Percentiles rank a stretch among this genome's conserved stretches.
Evolutionary conservation across 83 land plant genomes (phyloP).

Genomic region (Isoetes engelmannii): DNA sequence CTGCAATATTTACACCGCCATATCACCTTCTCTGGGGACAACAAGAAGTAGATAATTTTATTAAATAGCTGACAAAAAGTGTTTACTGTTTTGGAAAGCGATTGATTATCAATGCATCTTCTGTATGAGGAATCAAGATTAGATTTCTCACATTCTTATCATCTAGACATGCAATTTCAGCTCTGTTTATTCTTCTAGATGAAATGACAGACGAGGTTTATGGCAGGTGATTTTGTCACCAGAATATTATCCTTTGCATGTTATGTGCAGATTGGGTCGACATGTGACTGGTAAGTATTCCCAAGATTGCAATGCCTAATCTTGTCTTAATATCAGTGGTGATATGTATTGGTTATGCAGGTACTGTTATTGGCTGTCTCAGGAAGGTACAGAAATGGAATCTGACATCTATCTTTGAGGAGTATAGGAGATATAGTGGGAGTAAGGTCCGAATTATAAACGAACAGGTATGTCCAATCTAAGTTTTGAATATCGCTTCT

Average conservation of each 20-base stretch:
- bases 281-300: slow-evolving; percentile 19
- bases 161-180: not conserved
- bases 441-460: slow-evolving; percentile 33
- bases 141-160: not conserved
- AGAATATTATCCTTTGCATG: slow-evolving; percentile 33
- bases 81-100: not conserved
- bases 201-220: not conserved
- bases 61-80: too few relatives aligned
- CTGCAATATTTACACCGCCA: too few relatives aligned
- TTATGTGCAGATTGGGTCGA: slow-evolving; percentile 35
- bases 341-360: slow-evolving; percentile 9
- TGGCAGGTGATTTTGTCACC: slow-evolving; percentile 37
- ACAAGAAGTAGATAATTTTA: too few relatives aligned
- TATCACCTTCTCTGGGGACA: too few relatives aligned
- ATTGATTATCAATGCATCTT: not conserved
- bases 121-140: not conserved
- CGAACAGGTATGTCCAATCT: slow-evolving; percentile 23
- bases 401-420: slow-evolving; percentile 34
- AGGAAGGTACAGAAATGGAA: slow-evolving; percentile 37
- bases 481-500: not conserved
- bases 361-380: slow-evolving; percentile 33
- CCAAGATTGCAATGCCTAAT: not conserved
- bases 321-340: not conserved
- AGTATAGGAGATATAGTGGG: slow-evolving; percentile 28
- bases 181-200: too few relatives aligned